Percentiles rank a stretch among this genome's conserved stretches.
Evolutionary conservation across 2,329 filamentous ascomycete genomes (phyloP).

Genomic region (Cladosporium sp.): DNA sequence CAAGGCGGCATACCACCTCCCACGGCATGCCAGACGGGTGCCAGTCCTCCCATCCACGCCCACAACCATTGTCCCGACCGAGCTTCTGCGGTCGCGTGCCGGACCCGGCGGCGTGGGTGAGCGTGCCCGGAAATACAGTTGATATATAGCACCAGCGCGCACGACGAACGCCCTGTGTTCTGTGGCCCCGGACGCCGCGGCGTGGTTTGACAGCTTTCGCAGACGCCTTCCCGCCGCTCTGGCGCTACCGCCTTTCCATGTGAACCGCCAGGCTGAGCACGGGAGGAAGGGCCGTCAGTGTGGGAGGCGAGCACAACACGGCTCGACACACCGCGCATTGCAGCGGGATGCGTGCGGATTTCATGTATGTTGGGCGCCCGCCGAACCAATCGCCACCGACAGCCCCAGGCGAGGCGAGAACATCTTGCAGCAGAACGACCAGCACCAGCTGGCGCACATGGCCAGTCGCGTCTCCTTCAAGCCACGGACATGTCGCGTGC

Average conservation of each 20-base stretch:
- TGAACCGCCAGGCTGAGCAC: not conserved
- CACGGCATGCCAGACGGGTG: too few relatives aligned
- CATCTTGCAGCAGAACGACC: not conserved
- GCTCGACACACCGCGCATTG: too few relatives aligned
- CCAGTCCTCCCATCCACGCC: not conserved
- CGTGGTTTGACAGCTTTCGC: slow-evolving; percentile 10
- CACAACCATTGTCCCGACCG: slow-evolving; percentile 4
- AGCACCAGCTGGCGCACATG: not conserved
- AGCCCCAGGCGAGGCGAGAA: not conserved
- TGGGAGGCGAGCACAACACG: too few relatives aligned
- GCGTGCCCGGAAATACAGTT: not conserved
- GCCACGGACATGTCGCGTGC: not conserved
- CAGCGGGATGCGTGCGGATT: too few relatives aligned
- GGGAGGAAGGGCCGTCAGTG: not conserved
- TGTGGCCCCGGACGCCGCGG: not conserved
- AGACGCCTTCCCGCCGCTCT: not conserved
- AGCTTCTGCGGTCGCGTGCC: slow-evolving; percentile 13
- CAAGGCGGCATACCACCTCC: too few relatives aligned
- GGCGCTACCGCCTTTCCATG: slow-evolving; percentile 6
- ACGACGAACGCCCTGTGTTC: not conserved
- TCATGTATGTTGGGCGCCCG: too few relatives aligned
- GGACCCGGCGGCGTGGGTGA: too few relatives aligned
- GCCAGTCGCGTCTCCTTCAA: not conserved
- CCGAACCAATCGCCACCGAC: too few relatives aligned
- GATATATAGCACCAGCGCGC: not conserved